Evolutionary conservation across 2,329 filamentous ascomycete genomes (phyloP).

Genomic region (Ophiosphaerella korrae): DNA sequence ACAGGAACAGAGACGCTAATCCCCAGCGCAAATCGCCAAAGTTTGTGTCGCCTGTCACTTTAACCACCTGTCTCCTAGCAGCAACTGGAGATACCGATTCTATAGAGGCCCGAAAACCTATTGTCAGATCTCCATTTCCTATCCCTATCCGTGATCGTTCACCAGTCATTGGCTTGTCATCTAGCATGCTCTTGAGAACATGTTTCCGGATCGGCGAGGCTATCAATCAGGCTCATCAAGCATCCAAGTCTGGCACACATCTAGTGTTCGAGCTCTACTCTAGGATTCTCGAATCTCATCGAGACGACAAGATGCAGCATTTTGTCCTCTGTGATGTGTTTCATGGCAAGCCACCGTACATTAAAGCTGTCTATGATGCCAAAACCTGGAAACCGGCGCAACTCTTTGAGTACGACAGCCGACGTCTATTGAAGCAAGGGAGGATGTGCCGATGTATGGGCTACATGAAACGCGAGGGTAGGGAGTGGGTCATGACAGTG

Average conservation of each 20-base stretch:
- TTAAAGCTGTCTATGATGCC: conserved; percentile 52
- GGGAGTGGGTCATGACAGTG: conserved; percentile 53
- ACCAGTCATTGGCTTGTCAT: conserved; percentile 59
- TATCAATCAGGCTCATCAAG: conserved; percentile 55
- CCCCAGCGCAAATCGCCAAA: conserved; percentile 9
- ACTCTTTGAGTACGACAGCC: conserved; percentile 55
- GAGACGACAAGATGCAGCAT: conserved; percentile 62
- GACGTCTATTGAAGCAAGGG: conserved; percentile 49
- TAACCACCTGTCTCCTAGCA: conserved; percentile 18
- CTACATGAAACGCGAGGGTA: conserved; percentile 52
- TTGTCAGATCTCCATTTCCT: conserved; percentile 60
- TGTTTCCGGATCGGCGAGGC: conserved; percentile 70
- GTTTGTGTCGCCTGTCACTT: conserved; percentile 33
- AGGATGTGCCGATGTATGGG: conserved; percentile 57
- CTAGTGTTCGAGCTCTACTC: conserved; percentile 67
- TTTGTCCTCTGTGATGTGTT: conserved; percentile 70
- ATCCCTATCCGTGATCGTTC: conserved; percentile 57
- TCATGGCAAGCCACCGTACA: conserved; percentile 61
- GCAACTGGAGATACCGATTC: conserved; percentile 3
- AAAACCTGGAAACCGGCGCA: conserved; percentile 52
- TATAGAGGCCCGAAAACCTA: conserved; percentile 43
- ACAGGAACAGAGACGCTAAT: neutral
- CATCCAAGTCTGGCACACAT: conserved; percentile 55
- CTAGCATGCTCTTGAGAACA: conserved; percentile 56
- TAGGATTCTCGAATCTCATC: conserved; percentile 62